phyloP scores from a whole-genome alignment of 306 rosid species.

The Quercus mongolica region DNA sequence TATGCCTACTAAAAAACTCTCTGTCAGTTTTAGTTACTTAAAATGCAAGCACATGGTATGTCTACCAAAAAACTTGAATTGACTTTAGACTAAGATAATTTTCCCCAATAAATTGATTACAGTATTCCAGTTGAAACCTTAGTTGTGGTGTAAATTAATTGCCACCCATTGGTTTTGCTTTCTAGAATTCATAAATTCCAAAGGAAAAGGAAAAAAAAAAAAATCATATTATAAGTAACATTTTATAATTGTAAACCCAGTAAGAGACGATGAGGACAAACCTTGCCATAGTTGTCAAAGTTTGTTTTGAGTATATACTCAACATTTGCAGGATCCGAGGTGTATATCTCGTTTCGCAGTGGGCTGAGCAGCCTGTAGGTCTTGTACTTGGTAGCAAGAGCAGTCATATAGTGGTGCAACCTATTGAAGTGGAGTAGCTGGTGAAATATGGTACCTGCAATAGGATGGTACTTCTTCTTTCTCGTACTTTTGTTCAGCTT shows the following conservation, averaged over 20 bases:
- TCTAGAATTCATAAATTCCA: too few relatives aligned
- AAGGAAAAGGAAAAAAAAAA: too few relatives aligned
- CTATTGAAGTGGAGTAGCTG: conserved; percentile 68
- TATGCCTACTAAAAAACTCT: too few relatives aligned
- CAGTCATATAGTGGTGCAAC: conserved; percentile 77
- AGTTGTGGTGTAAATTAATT: neutral
- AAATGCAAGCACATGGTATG: too few relatives aligned
- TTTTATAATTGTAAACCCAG: too few relatives aligned
- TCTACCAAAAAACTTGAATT: neutral
- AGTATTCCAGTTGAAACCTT: neutral
- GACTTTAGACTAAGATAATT: neutral
- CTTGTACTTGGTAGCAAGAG: conserved; percentile 58
- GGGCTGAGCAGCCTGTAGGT: conserved; percentile 67
- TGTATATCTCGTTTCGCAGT: conserved; percentile 64
- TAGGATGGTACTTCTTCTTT: conserved; percentile 56
- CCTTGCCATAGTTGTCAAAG: conserved; percentile 85
- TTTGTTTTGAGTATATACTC: conserved; percentile 84
- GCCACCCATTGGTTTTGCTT: neutral
- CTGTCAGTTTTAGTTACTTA: too few relatives aligned
- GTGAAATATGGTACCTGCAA: conserved; percentile 67
- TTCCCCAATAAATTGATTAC: neutral
- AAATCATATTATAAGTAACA: too few relatives aligned
- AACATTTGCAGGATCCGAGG: conserved; percentile 66
- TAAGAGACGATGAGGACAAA: conserved; percentile 3
- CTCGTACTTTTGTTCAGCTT: conserved; percentile 24